Conservation (phyloP, 2,329 filamentous ascomycete species). For the Aspergillus brunneoviolaceus region DNA sequence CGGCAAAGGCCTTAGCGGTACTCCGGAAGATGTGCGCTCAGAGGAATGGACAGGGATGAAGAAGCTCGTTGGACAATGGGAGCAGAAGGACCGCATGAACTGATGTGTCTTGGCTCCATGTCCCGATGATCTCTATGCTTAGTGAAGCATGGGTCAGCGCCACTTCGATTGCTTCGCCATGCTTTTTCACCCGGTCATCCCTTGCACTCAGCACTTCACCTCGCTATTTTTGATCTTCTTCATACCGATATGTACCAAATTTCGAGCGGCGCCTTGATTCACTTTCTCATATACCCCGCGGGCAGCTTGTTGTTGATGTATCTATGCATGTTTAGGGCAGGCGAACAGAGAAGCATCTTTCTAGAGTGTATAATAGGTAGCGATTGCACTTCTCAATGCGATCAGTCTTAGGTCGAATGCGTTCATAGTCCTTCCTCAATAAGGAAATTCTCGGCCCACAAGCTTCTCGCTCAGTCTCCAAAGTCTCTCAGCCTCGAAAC, state of each 20-base stretch:
- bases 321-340: constrained; percentile 20
- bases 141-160: background rate
- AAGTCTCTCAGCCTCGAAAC: constrained; percentile 41
- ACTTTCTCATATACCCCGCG: constrained; percentile 29
- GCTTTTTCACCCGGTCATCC: background rate
- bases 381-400: background rate
- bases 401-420: background rate
- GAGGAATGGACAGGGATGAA: constrained; percentile 96
- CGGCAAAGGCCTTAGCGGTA: constrained; percentile 67
- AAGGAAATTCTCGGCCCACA: constrained; percentile 39
- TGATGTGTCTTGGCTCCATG: constrained; percentile 6
- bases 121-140: background rate
- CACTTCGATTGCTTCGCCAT: background rate
- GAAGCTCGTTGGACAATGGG: constrained; percentile 76
- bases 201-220: constrained; percentile 13
- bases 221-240: constrained; percentile 3
- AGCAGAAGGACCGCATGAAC: constrained; percentile 49
- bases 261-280: constrained; percentile 20
- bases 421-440: constrained; percentile 5
- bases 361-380: background rate
- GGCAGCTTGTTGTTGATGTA: constrained; percentile 22
- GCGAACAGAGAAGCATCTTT: constrained; percentile 12
- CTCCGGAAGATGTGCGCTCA: constrained; percentile 75
- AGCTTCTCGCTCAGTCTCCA: constrained; percentile 51
- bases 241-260: constrained; percentile 15